Base-by-base conservation (phyloP, 1,284 basidiomycete genomes). In the Ustilago nuda region DNA sequence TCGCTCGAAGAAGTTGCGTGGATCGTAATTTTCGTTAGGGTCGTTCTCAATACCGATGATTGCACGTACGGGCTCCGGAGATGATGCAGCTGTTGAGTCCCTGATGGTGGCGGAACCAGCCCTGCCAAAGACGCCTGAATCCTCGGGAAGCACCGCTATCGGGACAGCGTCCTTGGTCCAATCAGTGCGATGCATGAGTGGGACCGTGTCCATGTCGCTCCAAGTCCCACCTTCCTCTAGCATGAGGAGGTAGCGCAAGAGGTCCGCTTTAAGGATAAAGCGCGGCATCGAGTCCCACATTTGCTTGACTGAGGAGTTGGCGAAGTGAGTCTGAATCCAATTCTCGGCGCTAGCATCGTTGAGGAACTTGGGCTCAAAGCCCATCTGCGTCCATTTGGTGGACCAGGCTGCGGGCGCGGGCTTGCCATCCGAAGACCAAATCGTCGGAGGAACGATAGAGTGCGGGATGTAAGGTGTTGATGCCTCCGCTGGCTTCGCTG, bases 131-230 rank as follows among this genome's bases (percentile, higher is more conserved):
- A 75, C 35, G 8, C 64, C 68, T 8, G 52, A 64, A 37, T 60
- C 51, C 35, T 63, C 48, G 6, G 63, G 63, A 13, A 66, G 45
- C 13, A 70, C 19, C 23, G 70, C 46, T 0, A 77, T 54, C 2
- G 75, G 75, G 0, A 77, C 63, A 12, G 63, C 60, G 48, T 76
- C 67, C 35, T 67, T 73, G 43, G 70, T 61, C 77, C 77, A 79
- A 37, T 70, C 57, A 30, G 60, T 37, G 17, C 67, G 59, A 11
- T 66, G 66, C 74, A 76, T 71, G 36, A 79, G 63, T 12, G 78
- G 71, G 2, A 73, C 66, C 7, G 78, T 79, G 53, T 80, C 78
- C 76, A 80, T 75, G 23, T 80, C 78, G 57, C 72, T 68, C 72
- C 76, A 80, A 0, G 76, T 76, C 0, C 78, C 78, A 8, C 78